Conservation (phyloP, 345 rosid genomes). For the Camelina neglecta region DNA sequence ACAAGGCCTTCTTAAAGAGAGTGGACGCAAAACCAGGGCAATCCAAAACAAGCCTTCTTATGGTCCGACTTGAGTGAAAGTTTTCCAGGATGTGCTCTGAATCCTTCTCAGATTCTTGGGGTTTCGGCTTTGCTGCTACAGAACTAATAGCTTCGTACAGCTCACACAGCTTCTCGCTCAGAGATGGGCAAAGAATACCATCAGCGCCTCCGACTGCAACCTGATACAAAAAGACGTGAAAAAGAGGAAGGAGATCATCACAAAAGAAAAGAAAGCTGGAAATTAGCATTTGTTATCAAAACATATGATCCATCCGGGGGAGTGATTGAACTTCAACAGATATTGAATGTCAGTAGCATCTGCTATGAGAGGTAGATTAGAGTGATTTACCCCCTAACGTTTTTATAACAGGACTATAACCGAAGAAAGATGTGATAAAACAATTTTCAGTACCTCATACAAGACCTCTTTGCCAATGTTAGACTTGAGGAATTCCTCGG, state of each 20-base stretch:
- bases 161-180: slow-evolving; percentile 62
- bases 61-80: slow-evolving; percentile 81
- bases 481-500: slow-evolving; percentile 70
- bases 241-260: slow-evolving; percentile 21
- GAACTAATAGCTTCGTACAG: slow-evolving; percentile 70
- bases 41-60: slow-evolving; percentile 75
- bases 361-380: slow-evolving; percentile 16
- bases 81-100: slow-evolving; percentile 70
- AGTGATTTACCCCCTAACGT: neutral
- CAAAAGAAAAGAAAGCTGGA: neutral
- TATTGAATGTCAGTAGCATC: slow-evolving; percentile 1
- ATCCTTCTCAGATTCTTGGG: slow-evolving; percentile 47
- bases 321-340: neutral
- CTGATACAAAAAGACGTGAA: slow-evolving; percentile 44
- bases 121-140: slow-evolving; percentile 66
- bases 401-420: slow-evolving; percentile 18
- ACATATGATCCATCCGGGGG: neutral
- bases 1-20: slow-evolving; percentile 75
- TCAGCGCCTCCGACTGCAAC: slow-evolving; percentile 71
- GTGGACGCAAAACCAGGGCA: slow-evolving; percentile 68
- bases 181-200: slow-evolving; percentile 62
- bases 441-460: slow-evolving; percentile 64
- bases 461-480: slow-evolving; percentile 78
- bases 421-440: slow-evolving; percentile 1
- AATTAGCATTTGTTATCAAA: neutral